Evolutionary conservation across 78 protist species (phyloP), one percentile per base, ranked within the genome.

Genomic region (Anaeramoeba flamelloides): DNA sequence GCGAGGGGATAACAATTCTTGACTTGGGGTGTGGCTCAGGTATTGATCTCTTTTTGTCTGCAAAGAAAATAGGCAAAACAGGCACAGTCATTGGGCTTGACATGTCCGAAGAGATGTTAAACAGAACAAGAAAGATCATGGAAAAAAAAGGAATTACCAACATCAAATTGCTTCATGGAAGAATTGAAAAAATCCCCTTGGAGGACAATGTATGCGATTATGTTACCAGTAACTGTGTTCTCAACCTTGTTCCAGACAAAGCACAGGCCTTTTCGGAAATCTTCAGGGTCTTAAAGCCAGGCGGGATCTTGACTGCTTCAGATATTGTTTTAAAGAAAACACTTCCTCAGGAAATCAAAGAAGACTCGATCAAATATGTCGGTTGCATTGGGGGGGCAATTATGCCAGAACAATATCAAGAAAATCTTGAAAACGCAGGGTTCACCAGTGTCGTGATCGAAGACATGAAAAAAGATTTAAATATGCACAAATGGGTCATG

Each of bases 221-320:
- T 78, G 84, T 81, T 38, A 81, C 76, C 84, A 12, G 41, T 8
- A 81, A 81, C 53, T 64, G 84, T 36, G 84, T 64, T 33, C 53
- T 81, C 79, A 64, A 74, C 81, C 84, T 81, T 31, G 83, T 79
- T 32, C 84, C 84, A 36, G 4, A 78, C 78, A 81, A 81, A 34
- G 64, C 78, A 4, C 17, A n/a, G 37, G 77, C 79, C 39, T 75
- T 75, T 30, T 26, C n/a, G 1, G 84, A 81, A 74, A 39, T 76
- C 3, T 81, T 1, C 40, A 33, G 84, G 30, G 53, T 81, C 39
- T 36, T 81, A 38, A 81, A 81, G 31, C 84, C 84, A 1, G 84
- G 84, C 1, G 84, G 84, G 39, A 64, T 77, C 32, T 32, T 81
- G 41, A 1, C 79, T n/a, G 39, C 76, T 38, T 26, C 39, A 17